Evolutionary conservation across 2,329 filamentous ascomycete genomes (phyloP).

Genomic region (Pyrenophora teres): DNA sequence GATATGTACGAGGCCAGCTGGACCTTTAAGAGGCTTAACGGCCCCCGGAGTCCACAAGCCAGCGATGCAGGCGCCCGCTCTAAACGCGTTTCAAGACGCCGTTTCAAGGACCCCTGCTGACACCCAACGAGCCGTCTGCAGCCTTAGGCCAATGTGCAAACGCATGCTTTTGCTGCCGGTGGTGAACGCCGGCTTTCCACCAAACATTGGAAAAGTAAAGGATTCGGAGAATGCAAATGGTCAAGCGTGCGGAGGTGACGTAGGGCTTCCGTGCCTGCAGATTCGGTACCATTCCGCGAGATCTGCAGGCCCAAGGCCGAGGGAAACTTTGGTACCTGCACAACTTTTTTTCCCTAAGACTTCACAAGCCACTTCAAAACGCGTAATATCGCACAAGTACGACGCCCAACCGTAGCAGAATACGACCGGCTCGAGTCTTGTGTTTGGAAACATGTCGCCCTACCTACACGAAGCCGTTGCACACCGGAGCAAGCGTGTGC

Average conservation of each 20-base stretch:
- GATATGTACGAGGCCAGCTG: constrained; percentile 24
- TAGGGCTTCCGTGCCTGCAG: constrained; percentile 7
- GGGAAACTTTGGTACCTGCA: constrained; percentile 16
- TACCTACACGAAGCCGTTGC: constrained; percentile 8
- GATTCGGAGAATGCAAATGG: neutral
- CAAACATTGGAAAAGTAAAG: neutral
- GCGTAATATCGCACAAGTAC: neutral
- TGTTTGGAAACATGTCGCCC: constrained; percentile 18
- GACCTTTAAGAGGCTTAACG: constrained; percentile 25
- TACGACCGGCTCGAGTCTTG: constrained; percentile 3
- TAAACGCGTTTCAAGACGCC: constrained; percentile 40
- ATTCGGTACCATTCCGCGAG: constrained; percentile 13
- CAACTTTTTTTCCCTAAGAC: constrained; percentile 12
- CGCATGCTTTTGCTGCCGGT: neutral
- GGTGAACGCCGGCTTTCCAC: neutral
- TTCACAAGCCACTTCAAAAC: constrained; percentile 11
- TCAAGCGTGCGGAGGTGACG: constrained; percentile 6
- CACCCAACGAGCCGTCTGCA: constrained; percentile 28
- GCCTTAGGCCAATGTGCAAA: constrained; percentile 25
- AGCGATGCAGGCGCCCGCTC: constrained; percentile 42
- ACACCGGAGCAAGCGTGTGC: constrained; percentile 33
- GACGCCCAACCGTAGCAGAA: no score
- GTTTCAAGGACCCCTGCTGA: constrained; percentile 46
- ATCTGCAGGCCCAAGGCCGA: constrained; percentile 9
- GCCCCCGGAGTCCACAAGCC: constrained; percentile 7